Evolutionary conservation across 805 yeast genomes (phyloP), one percentile per base, ranked within the genome.

Genomic region (Suhomyces emberorum): DNA sequence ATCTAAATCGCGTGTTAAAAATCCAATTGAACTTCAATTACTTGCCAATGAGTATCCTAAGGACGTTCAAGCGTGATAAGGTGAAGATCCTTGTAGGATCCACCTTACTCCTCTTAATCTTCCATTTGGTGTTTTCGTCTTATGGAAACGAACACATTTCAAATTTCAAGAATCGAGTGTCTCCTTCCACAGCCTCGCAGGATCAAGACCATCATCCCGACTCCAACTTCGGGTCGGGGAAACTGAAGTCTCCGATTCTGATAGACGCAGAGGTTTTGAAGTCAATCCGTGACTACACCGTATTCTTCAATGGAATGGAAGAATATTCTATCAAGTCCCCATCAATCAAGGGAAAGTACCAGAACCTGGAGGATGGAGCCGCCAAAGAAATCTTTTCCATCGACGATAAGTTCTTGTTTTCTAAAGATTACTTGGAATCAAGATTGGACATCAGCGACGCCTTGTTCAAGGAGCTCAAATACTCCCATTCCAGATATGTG

Each of bases 301-400:
- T 54, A 1, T 62, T 68, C 41, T 62, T 73, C 35, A 48, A 57
- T 15, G 57, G 52, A 10, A 43, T 63, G 32, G 65, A 49, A 32
- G 51, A 45, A 37, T 72, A 47, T 44, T 53, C 43, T 3, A 74
- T 78, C 11, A 36, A 49, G 1, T 54, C 67, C 2, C 61, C 55
- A 1, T 67, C 72, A n/a, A 51, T 77, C 22, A 69, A 61, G 23
- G 58, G 51, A 30, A 53, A 56, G n/a, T 77, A 74, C 45, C 57
- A 58, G 28, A 46, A 54, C 3, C 69, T 58, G 10, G 7, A 14
- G 10, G 18, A 26, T 14, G 29, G 29, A 5, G 7, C 12, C 3
- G 81, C 78, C 2, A 53, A 50, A 38, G 74, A 76, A 48, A 53
- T 58, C 35, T 71, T 71, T 42, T 57, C 67, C 3, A 46, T 55